These are phyloP conservation scores for Ochetophila trinervis DNA, from an alignment of 306 rosid genomes.

Conservation along the genomic window DNA sequence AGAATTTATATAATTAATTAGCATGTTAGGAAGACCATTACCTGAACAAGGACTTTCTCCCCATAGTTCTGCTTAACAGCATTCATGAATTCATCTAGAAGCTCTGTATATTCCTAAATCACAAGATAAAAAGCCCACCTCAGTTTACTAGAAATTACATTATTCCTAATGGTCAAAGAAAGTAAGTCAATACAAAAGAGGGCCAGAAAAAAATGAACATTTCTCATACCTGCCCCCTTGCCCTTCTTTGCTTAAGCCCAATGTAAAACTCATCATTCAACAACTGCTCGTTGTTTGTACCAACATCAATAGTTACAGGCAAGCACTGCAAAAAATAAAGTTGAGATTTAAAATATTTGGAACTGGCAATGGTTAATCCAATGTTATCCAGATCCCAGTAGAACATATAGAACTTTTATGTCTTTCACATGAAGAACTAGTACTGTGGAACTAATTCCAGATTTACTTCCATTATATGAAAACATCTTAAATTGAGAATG, in stretches of 20 bases:
- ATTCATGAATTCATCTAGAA: constrained; percentile 89
- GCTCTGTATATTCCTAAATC: constrained; percentile 81
- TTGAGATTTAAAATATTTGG: constrained; percentile 1
- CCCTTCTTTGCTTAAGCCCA: constrained; percentile 77
- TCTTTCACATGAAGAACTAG: not conserved
- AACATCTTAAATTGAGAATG: not conserved
- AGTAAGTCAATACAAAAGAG: not conserved
- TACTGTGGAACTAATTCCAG: not conserved
- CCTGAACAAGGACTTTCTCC: constrained; percentile 90
- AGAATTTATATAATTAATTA: not conserved
- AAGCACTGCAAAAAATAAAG: constrained; percentile 61
- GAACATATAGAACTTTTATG: not conserved
- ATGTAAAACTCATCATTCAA: constrained; percentile 88
- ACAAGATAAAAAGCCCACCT: constrained; percentile 22
- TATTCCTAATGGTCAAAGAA: not conserved
- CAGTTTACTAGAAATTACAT: constrained; percentile 10
- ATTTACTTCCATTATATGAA: too few relatives aligned
- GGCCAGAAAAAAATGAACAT: constrained; percentile 2
- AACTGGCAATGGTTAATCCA: too few relatives aligned
- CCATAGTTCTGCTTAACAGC: constrained; percentile 95
- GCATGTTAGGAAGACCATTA: constrained; percentile 37
- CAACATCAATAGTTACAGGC: constrained; percentile 94
- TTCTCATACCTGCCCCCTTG: constrained; percentile 76
- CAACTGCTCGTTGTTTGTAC: constrained; percentile 87
- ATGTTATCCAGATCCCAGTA: not conserved